Evolutionary conservation across 331 rosid genomes (phyloP), one percentile per base, ranked within the genome.

Genomic region (Stylosanthes scabra): DNA sequence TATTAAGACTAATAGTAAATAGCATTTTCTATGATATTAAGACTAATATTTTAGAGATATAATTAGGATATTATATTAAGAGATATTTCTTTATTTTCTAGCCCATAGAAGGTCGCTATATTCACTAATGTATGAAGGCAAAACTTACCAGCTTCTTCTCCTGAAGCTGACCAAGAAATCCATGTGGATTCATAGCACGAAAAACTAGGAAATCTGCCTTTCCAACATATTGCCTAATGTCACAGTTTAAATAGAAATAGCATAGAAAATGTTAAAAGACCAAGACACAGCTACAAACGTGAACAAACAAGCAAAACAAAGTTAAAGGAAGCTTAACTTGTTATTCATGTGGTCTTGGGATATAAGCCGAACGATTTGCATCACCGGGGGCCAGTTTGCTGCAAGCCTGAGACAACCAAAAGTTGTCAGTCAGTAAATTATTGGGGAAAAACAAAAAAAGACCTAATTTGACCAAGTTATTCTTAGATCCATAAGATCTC

Each of bases 301-400:
- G 14, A 66, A 77, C 12, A 67, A 4, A 56, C 41, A 51, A 34
- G 49, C 29, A 58, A 16, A 61, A 74, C 34, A 55, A 69, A 79
- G n/a, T 42, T 47, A 46, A 66, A 80, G 65, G 64, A 50, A 49
- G 37, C 80, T 25, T 59, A 83, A 95, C 99, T 88, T 91, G 88
- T 95, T 90, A 83, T 91, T 92, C 99, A 95, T 95, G 90, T 95
- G 97, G 80, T 91, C 97, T 71, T 91, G 97, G 71, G 99, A 95
- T 84, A 95, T 95, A 58, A 95, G 97, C 81, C 93, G 91, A 68
- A 88, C 97, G 39, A 95, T 95, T 82, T 84, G 97, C 99, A 95
- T 95, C 10, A 86, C 90, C 2, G 72, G 64, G 11, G 97, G 99
- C 99, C 97, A 95, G 85, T 95, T 90, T 68, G 97, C 96, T 13